Conservation (phyloP, 495 filamentous ascomycete genomes). For the Tuber indicum region DNA sequence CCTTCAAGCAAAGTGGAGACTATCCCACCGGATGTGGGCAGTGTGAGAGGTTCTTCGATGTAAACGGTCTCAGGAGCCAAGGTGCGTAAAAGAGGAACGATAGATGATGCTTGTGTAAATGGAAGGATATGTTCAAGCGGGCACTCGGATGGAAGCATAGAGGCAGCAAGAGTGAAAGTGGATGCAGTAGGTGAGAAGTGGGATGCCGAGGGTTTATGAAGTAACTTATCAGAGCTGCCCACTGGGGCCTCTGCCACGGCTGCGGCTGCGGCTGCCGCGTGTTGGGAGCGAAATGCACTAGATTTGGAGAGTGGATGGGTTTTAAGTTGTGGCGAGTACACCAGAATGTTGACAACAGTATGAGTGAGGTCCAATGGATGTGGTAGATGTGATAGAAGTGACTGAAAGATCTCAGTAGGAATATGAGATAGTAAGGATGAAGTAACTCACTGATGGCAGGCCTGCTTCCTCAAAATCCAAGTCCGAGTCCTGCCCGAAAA, state of each 20-base stretch:
- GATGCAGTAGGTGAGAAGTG: slow-evolving; percentile 18
- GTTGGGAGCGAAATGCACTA: background rate
- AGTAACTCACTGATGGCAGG: slow-evolving; percentile 27
- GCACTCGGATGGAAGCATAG: slow-evolving; percentile 18
- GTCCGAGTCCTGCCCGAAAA: slow-evolving; percentile 33
- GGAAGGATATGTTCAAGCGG: slow-evolving; percentile 35
- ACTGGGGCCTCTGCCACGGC: background rate
- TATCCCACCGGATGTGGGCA: slow-evolving; percentile 11
- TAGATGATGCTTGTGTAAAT: slow-evolving; percentile 16
- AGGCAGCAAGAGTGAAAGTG: slow-evolving; percentile 26
- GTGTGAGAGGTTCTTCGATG: slow-evolving; percentile 33
- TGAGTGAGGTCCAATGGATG: slow-evolving; percentile 22
- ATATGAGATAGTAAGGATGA: background rate
- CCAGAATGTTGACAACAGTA: slow-evolving; percentile 32
- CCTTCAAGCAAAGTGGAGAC: slow-evolving; percentile 24
- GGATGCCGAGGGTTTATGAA: background rate
- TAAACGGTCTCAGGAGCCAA: slow-evolving; percentile 34
- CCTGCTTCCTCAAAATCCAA: slow-evolving; percentile 33
- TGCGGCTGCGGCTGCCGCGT: background rate
- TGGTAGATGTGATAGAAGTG: slow-evolving; percentile 34
- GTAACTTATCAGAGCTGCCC: background rate
- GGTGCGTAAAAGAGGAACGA: slow-evolving; percentile 24
- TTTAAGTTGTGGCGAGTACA: slow-evolving; percentile 35
- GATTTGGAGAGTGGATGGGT: slow-evolving; percentile 19
- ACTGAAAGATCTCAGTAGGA: slow-evolving; percentile 13